Base-by-base conservation (phyloP, 148 eudicot species). In the Cornus suecica region DNA sequence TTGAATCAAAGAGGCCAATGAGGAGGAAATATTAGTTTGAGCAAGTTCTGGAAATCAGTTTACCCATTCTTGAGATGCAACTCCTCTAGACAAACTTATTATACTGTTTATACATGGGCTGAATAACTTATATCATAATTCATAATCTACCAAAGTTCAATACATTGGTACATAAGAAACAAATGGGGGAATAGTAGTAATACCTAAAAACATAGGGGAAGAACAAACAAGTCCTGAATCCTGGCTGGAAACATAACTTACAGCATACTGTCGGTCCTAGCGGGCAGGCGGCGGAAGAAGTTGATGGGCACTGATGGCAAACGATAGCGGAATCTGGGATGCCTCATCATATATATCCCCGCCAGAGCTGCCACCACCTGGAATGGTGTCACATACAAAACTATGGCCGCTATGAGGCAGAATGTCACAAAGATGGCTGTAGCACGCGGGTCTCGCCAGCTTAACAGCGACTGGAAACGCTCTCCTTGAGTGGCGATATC, bases 391-490 rank as follows among this genome's bases (percentile, higher is more conserved):
- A 95, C 92, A 75, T 92, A 95, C 83, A 95, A 24, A 34, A 85
- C 91, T 10, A 95, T 48, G 52, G 99, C 97, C 25, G 87, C 87
- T 1, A 89, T 20, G 18, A 95, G 91, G 74, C 97, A 95, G 71
- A 92, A 92, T 0, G 91, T 87, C 67, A 92, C 88, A 26, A 89
- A 92, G 23, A 95, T 78, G 56, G 94, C 88, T 0, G 99, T 89
- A n/a, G 97, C 99, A 22, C 99, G 89, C 2, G 97, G 99, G 78
- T 95, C 99, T 8, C 97, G 82, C 99, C 99, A 95, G 97, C 97
- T 92, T 58, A 95, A 62, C 72, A 95, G 77, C 16, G 99, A 95
- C 67, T 90, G 99, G 66, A 88, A 69, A 1, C 99, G 84, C 85
- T 95, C 99, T 16, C 97, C 99, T 70, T 95, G 99, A 2, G 97